Evolutionary conservation across 805 yeast species (phyloP).

Genomic region (Vanderwaltozyma tropicalis): DNA sequence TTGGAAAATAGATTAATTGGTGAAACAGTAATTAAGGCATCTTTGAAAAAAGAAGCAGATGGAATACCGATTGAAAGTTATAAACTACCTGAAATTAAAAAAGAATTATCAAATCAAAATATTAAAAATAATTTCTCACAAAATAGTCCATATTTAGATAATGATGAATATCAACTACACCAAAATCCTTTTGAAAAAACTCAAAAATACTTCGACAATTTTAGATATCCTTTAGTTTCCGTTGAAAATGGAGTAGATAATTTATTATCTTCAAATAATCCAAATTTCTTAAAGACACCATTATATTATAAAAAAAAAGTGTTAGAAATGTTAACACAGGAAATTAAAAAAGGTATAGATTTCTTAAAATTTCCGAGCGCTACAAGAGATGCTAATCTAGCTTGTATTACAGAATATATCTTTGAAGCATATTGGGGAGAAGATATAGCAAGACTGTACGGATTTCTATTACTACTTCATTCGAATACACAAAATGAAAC

Average conservation of each 20-base stretch:
- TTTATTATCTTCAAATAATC: neutral
- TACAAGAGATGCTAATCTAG: constrained; percentile 25
- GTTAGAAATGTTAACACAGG: constrained; percentile 17
- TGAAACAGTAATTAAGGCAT: constrained; percentile 17
- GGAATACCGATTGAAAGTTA: neutral
- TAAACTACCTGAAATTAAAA: neutral
- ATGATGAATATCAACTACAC: too few species aligned
- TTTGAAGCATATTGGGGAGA: constrained; percentile 29
- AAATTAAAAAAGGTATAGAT: constrained; percentile 25
- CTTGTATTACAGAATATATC: constrained; percentile 28
- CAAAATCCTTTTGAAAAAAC: too few species aligned
- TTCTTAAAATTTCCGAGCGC: constrained; percentile 27
- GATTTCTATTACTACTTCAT: constrained; percentile 14
- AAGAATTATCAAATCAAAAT: neutral
- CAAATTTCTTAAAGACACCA: neutral
- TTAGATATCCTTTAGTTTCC: too few species aligned
- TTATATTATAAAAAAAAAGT: neutral
- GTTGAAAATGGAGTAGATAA: too few species aligned
- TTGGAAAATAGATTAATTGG: constrained; percentile 22
- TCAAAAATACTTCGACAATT: too few species aligned
- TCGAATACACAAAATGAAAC: constrained; percentile 18
- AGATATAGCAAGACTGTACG: constrained; percentile 16
- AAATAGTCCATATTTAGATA: too few species aligned
- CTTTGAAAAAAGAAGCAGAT: constrained; percentile 9
- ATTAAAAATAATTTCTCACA: neutral